Conservation (phyloP, 2,329 filamentous ascomycete species). For the Colletotrichum brevisporum region DNA sequence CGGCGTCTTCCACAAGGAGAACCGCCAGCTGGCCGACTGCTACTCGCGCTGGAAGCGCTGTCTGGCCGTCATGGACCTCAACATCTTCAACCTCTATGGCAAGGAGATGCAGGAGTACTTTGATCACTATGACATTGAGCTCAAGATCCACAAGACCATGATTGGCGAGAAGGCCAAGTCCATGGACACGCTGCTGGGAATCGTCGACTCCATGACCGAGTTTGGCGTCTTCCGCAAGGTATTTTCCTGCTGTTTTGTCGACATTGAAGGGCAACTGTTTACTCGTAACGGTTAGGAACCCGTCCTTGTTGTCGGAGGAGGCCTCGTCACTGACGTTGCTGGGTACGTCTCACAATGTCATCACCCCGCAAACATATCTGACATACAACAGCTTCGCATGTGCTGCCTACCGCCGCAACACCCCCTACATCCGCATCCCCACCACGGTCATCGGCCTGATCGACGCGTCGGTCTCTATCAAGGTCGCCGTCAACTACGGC, state of each 20-base stretch:
- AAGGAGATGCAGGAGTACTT: constrained; percentile 77
- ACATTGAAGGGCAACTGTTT: background rate
- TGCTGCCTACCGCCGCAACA: constrained; percentile 79
- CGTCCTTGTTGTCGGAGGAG: constrained; percentile 76
- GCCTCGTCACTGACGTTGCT: constrained; percentile 80
- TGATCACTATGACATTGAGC: constrained; percentile 71
- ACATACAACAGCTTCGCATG: constrained; percentile 71
- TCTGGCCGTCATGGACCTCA: constrained; percentile 78
- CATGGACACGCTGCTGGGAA: constrained; percentile 77
- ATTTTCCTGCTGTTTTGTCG: constrained; percentile 24
- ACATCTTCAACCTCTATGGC: constrained; percentile 79
- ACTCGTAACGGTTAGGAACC: constrained; percentile 62
- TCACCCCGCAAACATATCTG: constrained; percentile 48
- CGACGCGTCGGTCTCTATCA: constrained; percentile 82
- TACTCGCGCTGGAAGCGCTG: constrained; percentile 76
- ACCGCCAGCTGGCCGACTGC: constrained; percentile 73
- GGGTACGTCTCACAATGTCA: constrained; percentile 59
- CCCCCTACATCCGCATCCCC: constrained; percentile 80
- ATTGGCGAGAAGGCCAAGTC: constrained; percentile 84
- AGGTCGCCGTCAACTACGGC: constrained; percentile 84
- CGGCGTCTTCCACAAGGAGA: constrained; percentile 73
- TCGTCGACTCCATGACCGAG: constrained; percentile 81
- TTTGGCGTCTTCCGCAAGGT: constrained; percentile 78
- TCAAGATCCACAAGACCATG: constrained; percentile 79
- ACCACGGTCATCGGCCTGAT: constrained; percentile 83